Evolutionary conservation across 1,139 yeast genomes (phyloP), one percentile per base, ranked within the genome.

Genomic region (Hansenula lynferdii): DNA sequence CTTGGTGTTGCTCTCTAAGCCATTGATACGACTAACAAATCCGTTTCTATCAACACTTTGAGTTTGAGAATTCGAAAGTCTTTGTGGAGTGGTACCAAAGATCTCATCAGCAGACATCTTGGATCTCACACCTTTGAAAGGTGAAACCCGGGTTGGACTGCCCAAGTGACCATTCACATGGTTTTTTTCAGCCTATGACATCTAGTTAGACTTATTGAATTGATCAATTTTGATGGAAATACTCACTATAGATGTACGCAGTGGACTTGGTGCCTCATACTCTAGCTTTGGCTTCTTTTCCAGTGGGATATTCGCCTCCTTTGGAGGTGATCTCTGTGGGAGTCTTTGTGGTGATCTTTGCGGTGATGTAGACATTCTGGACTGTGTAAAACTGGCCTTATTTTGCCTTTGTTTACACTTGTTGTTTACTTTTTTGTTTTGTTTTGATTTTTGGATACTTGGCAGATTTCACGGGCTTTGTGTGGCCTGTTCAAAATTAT

Each of bases 61-160:
- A 2, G 49, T 39, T 19, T 37, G 44, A 2, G 43, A 36, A 16
- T 23, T 28, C 5, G 10, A 19, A 12, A 37, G 28, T 24, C 54
- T 38, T 14, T 35, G 35, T n/a, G 57, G 57, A 0, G 54, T 48
- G 1, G 42, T 37, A 3, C 47, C 35, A 25, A 51, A 50, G 14
- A n/a, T n/a, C n/a, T n/a, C n/a, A n/a, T n/a, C n/a, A n/a, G n/a
- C n/a, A n/a, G n/a, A n/a, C n/a, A n/a, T n/a, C n/a, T n/a, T n/a
- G n/a, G n/a, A n/a, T n/a, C n/a, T n/a, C n/a, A n/a, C 26, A 0
- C 53, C 54, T 25, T 50, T 53, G 42, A 49, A 43, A 1, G 57
- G 56, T 2, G 56, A 50, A 1, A 53, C 16, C 19, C n/a, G n/a
- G n/a, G n/a, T n/a, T n/a, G n/a, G n/a, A n/a, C n/a, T n/a, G n/a